A percentile compares a stretch with the other conserved stretches of the same genome.
phyloP scores from a whole-genome alignment of 2,329 filamentous ascomycete genomes.

The Talaromyces sp. region DNA sequence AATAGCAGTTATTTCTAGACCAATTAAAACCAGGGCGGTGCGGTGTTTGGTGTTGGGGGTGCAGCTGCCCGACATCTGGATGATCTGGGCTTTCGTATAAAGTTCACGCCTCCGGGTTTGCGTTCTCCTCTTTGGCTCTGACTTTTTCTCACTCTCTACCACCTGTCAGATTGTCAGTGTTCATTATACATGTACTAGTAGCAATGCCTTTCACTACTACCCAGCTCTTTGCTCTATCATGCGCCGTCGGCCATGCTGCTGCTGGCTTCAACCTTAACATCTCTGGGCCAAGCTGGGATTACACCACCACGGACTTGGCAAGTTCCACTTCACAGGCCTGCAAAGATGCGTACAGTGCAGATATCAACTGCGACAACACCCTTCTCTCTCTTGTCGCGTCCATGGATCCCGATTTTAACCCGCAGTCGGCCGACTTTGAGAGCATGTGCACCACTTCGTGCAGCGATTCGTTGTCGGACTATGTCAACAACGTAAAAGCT shows the following conservation, averaged over 20 bases:
- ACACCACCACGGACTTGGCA: conserved; percentile 24
- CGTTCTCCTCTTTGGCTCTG: too few species aligned
- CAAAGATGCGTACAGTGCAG: conserved; percentile 24
- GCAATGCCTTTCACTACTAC: conserved; percentile 14
- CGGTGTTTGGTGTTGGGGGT: too few species aligned
- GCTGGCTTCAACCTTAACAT: conserved; percentile 24
- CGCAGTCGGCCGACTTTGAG: conserved; percentile 18
- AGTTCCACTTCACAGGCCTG: conserved; percentile 24
- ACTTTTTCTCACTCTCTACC: not conserved
- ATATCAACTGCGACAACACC: conserved; percentile 25
- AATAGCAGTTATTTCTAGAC: too few species aligned
- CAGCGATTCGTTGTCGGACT: conserved; percentile 19
- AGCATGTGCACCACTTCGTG: conserved; percentile 23
- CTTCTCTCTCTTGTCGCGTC: conserved; percentile 26
- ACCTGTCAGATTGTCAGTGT: too few species aligned
- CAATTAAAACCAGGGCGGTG: too few species aligned
- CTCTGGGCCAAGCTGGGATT: conserved; percentile 25
- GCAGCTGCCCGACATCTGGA: too few species aligned
- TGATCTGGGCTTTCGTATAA: too few species aligned
- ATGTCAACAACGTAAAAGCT: conserved; percentile 19
- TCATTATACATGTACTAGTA: not conserved
- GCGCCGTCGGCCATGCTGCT: conserved; percentile 13
- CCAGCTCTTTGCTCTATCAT: conserved; percentile 14
- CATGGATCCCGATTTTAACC: conserved; percentile 22
- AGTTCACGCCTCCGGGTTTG: too few species aligned